Conservation (phyloP, 225 moss, liverwort and hornwort genomes). For the Rhytidiadelphus loreus region DNA sequence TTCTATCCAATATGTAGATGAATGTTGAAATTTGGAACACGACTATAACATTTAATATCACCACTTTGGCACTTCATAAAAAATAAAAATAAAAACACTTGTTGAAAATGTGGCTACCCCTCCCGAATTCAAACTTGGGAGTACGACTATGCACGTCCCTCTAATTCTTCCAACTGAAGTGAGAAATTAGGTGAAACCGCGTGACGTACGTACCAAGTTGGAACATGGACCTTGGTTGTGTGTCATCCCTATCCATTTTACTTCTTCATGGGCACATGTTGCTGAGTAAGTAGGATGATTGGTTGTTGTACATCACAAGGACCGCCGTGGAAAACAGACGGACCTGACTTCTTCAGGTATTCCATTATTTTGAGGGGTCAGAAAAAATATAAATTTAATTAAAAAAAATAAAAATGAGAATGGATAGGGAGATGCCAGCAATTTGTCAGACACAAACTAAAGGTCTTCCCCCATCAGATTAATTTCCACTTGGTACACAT, state of each 20-base stretch:
- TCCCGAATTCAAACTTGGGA: too few species aligned
- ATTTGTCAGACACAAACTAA: not conserved
- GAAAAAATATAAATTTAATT: too few species aligned
- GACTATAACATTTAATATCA: too few species aligned
- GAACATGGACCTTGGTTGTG: not conserved
- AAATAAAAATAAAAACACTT: too few species aligned
- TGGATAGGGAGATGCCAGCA: not conserved
- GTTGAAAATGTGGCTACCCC: too few species aligned
- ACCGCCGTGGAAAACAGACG: accelerated
- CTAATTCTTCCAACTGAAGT: too few species aligned
- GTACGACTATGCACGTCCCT: too few species aligned
- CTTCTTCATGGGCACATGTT: not conserved
- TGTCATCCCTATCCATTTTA: not conserved
- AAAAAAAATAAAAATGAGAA: not conserved
- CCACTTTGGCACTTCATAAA: too few species aligned
- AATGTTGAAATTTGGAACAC: too few species aligned
- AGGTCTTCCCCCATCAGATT: not conserved
- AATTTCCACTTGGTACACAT: not conserved
- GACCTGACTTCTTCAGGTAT: not conserved
- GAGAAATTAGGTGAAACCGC: not conserved
- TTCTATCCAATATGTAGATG: too few species aligned
- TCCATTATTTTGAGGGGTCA: not conserved
- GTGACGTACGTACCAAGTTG: not conserved
- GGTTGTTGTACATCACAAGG: not conserved
- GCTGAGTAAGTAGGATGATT: not conserved